Percentiles rank a stretch among this genome's conserved stretches.
phyloP scores from a whole-genome alignment of 2,329 filamentous ascomycete genomes.

The Sporothrix humicola region DNA sequence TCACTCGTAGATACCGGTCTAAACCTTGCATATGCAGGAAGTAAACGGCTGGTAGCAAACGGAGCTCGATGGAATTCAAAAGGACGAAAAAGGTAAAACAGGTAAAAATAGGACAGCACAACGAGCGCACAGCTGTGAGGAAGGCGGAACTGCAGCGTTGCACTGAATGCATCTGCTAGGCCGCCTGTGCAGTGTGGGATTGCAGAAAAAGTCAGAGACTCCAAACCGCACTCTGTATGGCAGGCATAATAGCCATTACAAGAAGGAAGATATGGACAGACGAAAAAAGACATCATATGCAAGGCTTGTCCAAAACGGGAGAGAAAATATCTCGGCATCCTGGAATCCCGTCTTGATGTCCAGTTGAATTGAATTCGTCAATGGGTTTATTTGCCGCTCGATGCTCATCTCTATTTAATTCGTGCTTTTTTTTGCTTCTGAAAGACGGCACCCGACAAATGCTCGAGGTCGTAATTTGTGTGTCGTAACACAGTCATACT shows the following conservation, averaged over 20 bases:
- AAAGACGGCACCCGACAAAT: not conserved
- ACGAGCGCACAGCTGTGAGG: not conserved
- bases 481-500: not conserved
- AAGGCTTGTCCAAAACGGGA: not conserved
- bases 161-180: not conserved
- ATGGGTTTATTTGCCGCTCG: too few relatives aligned
- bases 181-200: conserved; percentile 3
- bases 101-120: not conserved
- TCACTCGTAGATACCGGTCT: too few relatives aligned
- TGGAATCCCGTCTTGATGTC: not conserved
- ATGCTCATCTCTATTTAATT: too few relatives aligned
- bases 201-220: not conserved
- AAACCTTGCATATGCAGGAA: not conserved
- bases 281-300: not conserved
- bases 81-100: too few relatives aligned
- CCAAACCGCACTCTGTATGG: too few relatives aligned
- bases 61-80: not conserved
- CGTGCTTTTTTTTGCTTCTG: too few relatives aligned
- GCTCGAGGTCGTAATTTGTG: not conserved
- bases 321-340: not conserved
- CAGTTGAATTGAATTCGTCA: not conserved
- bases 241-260: too few relatives aligned
- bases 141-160: not conserved
- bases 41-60: not conserved
- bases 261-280: not conserved